Evolutionary conservation across 352 stramenopile genomes (phyloP).

Genomic region (Phytophthora pisi): DNA sequence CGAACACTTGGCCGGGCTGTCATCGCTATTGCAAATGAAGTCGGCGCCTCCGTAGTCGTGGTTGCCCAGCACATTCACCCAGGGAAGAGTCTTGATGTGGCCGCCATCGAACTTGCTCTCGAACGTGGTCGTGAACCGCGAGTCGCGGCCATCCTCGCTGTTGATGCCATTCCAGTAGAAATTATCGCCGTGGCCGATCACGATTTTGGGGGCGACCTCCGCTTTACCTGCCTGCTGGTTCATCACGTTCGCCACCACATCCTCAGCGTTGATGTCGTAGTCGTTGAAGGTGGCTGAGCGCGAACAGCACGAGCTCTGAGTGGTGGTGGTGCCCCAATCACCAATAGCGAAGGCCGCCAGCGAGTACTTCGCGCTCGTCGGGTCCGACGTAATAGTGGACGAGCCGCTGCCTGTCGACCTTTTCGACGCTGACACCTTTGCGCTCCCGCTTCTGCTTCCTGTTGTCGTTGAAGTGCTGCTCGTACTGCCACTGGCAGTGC

Average conservation of each 20-base stretch:
- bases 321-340: conserved; percentile 62
- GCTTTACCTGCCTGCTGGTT: conserved; percentile 43
- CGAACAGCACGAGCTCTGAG: conserved; percentile 13
- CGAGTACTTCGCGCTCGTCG: conserved; percentile 29
- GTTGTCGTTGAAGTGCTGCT: not conserved
- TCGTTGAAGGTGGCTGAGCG: conserved; percentile 42
- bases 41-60: conserved; percentile 62
- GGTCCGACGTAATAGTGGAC: conserved; percentile 34
- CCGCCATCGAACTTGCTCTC: conserved; percentile 24
- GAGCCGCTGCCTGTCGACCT: conserved; percentile 21
- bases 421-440: conserved; percentile 24
- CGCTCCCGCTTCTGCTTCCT: conserved; percentile 12
- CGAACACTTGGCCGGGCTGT: conserved; percentile 28
- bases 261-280: conserved; percentile 53
- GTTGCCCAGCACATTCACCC: conserved; percentile 58
- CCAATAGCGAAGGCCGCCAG: conserved; percentile 62
- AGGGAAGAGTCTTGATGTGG: conserved; percentile 50
- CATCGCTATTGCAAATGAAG: conserved; percentile 46
- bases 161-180: conserved; percentile 54
- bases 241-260: conserved; percentile 31
- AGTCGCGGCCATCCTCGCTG: conserved; percentile 10
- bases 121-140: conserved; percentile 9
- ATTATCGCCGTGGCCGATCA: conserved; percentile 44
- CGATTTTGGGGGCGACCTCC: conserved; percentile 12
- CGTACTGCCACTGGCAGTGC: not conserved